Conservation (phyloP, 2,329 filamentous ascomycete species). For the Epichloe hybrida region DNA sequence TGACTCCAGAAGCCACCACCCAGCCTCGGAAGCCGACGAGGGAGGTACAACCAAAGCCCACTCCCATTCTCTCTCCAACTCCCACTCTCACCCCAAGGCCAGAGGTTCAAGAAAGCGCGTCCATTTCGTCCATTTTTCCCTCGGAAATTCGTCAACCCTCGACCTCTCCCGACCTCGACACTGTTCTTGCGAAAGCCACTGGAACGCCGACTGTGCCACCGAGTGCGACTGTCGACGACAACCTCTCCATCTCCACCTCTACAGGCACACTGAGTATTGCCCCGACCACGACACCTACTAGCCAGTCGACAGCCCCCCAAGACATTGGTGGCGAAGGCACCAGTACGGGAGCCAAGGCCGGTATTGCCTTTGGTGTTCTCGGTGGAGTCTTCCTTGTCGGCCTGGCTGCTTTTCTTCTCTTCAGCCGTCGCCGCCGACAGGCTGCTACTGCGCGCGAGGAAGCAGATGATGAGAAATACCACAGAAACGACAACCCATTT, state of each 20-base stretch:
- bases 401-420: conserved; percentile 56
- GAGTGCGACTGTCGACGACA: conserved; percentile 5
- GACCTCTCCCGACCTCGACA: conserved; percentile 12
- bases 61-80: conserved; percentile 2
- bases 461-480: conserved; percentile 51
- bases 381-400: conserved; percentile 53
- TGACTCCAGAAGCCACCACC: neutral
- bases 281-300: conserved; percentile 10
- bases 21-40: neutral
- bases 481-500: conserved; percentile 18
- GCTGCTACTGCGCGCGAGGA: conserved; percentile 31
- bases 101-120: conserved; percentile 7
- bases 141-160: conserved; percentile 16
- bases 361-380: conserved; percentile 72
- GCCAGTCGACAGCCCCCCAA: conserved; percentile 3
- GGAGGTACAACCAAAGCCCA: too few relatives aligned
- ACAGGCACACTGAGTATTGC: conserved; percentile 10
- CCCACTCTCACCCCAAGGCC: too few relatives aligned
- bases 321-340: conserved; percentile 8
- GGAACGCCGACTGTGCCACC: conserved; percentile 8
- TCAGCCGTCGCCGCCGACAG: conserved; percentile 58
- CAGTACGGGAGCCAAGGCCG: conserved; percentile 49
- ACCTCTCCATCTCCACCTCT: conserved; percentile 2
- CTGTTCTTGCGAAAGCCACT: conserved; percentile 19
- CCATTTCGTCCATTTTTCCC: conserved; percentile 7